Evolutionary conservation across 345 rosid species (phyloP).

Genomic region (Syzygium grande): DNA sequence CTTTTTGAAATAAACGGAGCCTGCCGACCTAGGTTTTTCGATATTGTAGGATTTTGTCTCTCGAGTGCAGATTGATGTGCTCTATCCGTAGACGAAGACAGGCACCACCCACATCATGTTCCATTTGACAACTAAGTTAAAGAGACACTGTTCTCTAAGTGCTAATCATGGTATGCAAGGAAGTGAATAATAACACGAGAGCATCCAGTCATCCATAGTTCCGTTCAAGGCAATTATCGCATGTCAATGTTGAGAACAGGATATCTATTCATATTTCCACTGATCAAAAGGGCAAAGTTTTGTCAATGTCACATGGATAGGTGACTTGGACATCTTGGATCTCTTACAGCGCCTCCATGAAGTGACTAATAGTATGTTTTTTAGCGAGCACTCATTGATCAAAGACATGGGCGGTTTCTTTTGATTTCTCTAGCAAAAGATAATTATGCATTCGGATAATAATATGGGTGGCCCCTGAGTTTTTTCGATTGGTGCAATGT

Average conservation of each 20-base stretch:
- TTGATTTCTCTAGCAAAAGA: background rate
- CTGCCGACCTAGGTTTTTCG: background rate
- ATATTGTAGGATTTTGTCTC: background rate
- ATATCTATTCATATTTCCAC: background rate
- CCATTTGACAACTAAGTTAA: background rate
- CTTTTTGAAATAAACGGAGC: too few relatives aligned
- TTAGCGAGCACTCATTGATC: background rate
- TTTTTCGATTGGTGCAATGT: background rate
- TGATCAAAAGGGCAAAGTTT: background rate
- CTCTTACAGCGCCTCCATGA: background rate
- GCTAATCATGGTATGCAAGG: background rate
- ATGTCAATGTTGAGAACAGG: background rate
- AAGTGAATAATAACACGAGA: background rate
- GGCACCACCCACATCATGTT: background rate
- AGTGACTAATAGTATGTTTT: background rate
- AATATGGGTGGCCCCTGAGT: background rate
- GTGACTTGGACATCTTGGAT: background rate
- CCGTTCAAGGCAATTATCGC: background rate
- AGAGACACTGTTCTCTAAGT: background rate
- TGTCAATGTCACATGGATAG: background rate
- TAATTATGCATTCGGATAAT: background rate
- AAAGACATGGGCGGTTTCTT: background rate
- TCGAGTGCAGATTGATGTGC: background rate
- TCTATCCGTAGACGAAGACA: background rate
- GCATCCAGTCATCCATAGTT: background rate